These are phyloP conservation scores for Eucalyptus virginea DNA, from an alignment of 345 rosid species.

Conservation along the genomic window DNA sequence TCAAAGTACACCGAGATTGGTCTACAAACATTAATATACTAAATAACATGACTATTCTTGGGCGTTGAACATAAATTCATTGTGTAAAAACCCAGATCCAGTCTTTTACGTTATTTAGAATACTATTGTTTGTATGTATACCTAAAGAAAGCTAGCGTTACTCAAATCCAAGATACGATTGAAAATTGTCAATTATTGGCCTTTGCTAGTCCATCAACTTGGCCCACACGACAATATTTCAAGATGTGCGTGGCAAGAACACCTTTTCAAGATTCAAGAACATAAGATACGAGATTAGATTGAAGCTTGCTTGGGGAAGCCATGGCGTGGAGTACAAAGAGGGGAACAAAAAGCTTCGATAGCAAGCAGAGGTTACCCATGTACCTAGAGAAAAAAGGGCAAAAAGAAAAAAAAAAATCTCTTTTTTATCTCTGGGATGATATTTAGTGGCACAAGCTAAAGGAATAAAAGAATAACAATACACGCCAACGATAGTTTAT, in stretches of 20 bases:
- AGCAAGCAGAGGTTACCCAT: background rate
- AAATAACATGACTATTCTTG: background rate
- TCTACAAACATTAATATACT: background rate
- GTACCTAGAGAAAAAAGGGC: background rate
- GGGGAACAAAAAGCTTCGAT: background rate
- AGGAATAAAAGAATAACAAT: background rate
- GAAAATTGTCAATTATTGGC: background rate
- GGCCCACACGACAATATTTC: background rate
- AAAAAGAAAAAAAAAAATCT: background rate
- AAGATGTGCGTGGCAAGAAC: background rate
- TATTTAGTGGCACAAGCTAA: background rate
- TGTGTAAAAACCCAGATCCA: background rate
- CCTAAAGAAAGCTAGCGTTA: background rate
- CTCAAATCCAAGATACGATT: background rate
- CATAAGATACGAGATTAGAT: background rate
- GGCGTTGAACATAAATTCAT: background rate
- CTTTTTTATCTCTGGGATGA: background rate
- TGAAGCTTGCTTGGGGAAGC: background rate
- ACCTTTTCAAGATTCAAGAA: background rate
- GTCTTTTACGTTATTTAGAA: background rate
- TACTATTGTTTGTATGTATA: background rate
- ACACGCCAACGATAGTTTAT: background rate
- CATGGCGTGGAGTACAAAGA: background rate
- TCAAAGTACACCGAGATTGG: background rate
- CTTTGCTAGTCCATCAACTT: background rate